Base-by-base conservation (phyloP, 805 yeast genomes). In the Maudiozyma saulgeensis region DNA sequence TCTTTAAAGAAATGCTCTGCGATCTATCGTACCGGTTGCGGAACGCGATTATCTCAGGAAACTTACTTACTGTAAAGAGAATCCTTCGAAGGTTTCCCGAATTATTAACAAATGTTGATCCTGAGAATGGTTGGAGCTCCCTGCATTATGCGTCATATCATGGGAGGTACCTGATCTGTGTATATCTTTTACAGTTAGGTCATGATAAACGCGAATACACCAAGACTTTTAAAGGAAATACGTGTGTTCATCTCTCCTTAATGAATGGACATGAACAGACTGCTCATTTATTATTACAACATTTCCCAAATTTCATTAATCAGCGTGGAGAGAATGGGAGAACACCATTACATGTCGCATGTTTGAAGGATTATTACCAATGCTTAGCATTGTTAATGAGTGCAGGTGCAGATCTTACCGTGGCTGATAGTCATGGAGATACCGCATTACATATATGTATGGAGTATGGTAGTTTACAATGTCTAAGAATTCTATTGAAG, bases 371-470 rank as follows among this genome's bases (percentile, higher is more conserved):
- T 47, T 78, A 74, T 61, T 75, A 75, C 50, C 82, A 80, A 37
- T 82, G 90, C 54, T 71, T 84, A 43, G 78, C 75, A 53, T 66
- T 86, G 41, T 67, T 88, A 19, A 67, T 87, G 4, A 84, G 84
- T 37, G 77, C 83, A 49, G 93, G 90, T 8, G 95, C 95, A 2
- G 84, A 87, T 57, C 72, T 88, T 43, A 81, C 84, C 56, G 63
- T 80, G 4, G 81, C 79, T 48, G 96, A 93, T 61, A 68, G 71
- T 9, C 77, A 77, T 15, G 95, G 93, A 1, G 86, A 88, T 60
- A 82, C 95, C 2, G 87, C 96, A 0, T 68, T 91, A 41, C 98
- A 91, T 66, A 71, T 84, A 47, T 95, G 96, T 0, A 75, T 87
- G 55, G 82, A 84, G 49, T 78, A 74, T 56, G 91, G 90, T 6